phyloP scores from a whole-genome alignment of 345 rosid species.

The Salix arbutifolia region DNA sequence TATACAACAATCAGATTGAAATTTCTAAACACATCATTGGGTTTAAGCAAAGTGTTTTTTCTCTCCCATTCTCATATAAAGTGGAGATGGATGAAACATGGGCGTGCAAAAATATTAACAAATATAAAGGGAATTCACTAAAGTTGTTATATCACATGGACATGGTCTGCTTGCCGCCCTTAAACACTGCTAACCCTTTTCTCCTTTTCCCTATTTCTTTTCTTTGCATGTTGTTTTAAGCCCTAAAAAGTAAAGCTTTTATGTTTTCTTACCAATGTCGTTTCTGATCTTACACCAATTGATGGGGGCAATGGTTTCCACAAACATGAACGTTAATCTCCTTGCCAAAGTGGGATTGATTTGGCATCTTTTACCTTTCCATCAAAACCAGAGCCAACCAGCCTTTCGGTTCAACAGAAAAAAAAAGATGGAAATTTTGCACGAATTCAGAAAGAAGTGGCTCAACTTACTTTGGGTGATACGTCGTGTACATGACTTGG shows the following conservation, averaged over 20 bases:
- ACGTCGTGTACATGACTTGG: conserved; percentile 24
- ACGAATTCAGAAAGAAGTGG: background rate
- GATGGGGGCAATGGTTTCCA: background rate
- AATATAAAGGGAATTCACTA: conserved; percentile 23
- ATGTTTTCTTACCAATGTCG: no score
- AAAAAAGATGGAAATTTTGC: background rate
- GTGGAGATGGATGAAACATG: conserved; percentile 10
- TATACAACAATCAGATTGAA: background rate
- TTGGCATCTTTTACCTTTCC: background rate
- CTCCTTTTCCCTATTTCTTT: background rate
- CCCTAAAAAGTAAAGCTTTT: no score
- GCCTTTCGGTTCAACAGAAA: background rate
- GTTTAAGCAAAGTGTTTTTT: background rate
- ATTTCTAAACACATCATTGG: background rate
- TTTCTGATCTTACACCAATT: no score
- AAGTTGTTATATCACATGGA: conserved; percentile 40
- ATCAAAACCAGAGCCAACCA: background rate
- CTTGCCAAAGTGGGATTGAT: background rate
- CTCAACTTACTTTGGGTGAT: background rate
- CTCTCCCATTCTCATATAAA: background rate
- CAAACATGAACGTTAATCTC: background rate
- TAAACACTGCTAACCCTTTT: conserved; percentile 9
- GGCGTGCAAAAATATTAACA: conserved; percentile 22
- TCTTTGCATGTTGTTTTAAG: background rate
- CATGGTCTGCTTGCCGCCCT: conserved; percentile 23